Base-by-base conservation (phyloP, 2,329 filamentous ascomycete genomes). In the Colletotrichum liriopes region DNA sequence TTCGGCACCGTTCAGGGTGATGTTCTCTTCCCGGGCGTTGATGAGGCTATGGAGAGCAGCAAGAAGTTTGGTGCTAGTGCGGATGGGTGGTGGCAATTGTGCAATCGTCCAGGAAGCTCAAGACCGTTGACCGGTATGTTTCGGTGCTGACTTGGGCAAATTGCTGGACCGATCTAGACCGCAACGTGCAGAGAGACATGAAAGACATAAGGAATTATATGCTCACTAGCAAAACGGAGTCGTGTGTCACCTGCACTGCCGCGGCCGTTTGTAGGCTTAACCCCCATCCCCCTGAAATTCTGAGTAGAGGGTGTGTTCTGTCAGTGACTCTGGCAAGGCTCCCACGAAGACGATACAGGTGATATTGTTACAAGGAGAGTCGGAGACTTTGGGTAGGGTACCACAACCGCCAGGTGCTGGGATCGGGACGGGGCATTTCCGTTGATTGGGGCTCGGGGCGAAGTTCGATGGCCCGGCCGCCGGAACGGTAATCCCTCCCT, bases 381-480 rank as follows among this genome's bases (percentile, higher is more conserved):
- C 12, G 35, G 35, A 56, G 11, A 35, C 29, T 35, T n/a, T 54
- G 37, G 56, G 35, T 41, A 67, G 55, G 43, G 56, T 67, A 62
- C 26, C 35, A 67, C 16, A 67, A 45, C 45, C 56, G 26, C 41
- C 41, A 45, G 41, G 11, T 29, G 41, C 29, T 47, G 32, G 49
- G 32, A 55, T 49, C 29, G 39, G 41, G 58, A 47, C n/a, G 58
- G 47, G 29, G 32, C 45, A 23, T 49, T 54, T 55, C 47, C 54
- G 60, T 47, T 54, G 56, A 45, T 67, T 62, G 51, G 41, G 26
- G 18, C 37, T 63, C 49, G 58, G 65, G 58, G 65, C 49, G 60
- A 55, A 47, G 39, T 49, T 39, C 29, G 32, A 55, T 39, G 41
- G 23, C 65, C 58, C 59, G 29, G 58, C 52, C 37, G 35, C 37